These are phyloP conservation scores for Lyophyllum shimeji DNA, from an alignment of 768 basidiomycete genomes.

Conservation along the genomic window DNA sequence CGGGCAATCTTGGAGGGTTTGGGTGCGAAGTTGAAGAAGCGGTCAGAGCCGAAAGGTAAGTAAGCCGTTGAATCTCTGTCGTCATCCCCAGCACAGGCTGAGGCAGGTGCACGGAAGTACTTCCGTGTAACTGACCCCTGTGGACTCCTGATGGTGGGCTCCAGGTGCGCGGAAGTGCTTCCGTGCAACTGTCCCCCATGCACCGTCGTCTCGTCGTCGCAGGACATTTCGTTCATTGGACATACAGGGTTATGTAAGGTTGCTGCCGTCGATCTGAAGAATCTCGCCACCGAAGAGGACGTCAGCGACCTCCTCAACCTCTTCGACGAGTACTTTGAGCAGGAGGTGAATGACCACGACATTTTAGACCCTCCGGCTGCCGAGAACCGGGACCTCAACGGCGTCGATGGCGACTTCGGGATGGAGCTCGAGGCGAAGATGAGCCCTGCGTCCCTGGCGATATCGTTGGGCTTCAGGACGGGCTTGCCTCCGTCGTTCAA, in stretches of 20 bases:
- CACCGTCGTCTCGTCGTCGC: no score
- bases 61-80: not conserved
- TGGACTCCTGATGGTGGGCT: no score
- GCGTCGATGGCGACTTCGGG: conserved; percentile 5
- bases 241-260: conserved; percentile 6
- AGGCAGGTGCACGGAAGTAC: no score
- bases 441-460: not conserved
- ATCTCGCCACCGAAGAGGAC: conserved; percentile 9
- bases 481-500: conserved; percentile 23
- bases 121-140: no score
- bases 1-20: conserved; percentile 7
- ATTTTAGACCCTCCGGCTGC: not conserved
- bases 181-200: no score
- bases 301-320: conserved; percentile 1
- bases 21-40: not conserved
- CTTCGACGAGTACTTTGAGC: conserved; percentile 11
- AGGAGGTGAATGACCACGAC: not conserved
- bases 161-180: no score
- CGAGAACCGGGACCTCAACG: conserved; percentile 16
- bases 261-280: conserved; percentile 4
- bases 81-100: not conserved
- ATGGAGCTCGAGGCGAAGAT: conserved; percentile 9
- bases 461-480: conserved; percentile 18
- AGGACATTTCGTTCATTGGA: not conserved
- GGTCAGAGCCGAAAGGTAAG: not conserved